These are phyloP conservation scores for Orbilia oligospora DNA, from an alignment of 2,329 filamentous ascomycete genomes.

Conservation along the genomic window DNA sequence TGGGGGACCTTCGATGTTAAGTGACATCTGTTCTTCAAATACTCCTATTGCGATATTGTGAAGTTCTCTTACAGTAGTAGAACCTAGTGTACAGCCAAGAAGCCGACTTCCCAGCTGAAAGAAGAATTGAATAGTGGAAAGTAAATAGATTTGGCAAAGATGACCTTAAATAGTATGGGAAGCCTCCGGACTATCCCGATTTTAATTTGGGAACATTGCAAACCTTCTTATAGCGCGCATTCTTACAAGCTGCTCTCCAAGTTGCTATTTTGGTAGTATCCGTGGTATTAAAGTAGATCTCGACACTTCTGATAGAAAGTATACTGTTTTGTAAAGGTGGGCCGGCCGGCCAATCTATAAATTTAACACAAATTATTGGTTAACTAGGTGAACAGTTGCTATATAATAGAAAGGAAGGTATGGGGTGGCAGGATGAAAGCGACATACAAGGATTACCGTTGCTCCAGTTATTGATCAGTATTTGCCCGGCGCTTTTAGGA, in stretches of 20 bases:
- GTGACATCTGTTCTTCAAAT: no score
- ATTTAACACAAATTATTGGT: not conserved
- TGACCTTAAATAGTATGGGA: no score
- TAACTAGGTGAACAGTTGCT: not conserved
- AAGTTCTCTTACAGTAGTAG: no score
- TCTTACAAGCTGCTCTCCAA: slow-evolving; percentile 39
- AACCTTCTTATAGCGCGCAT: slow-evolving; percentile 6
- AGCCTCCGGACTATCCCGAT: not conserved
- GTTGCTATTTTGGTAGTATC: slow-evolving; percentile 17
- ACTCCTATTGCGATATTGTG: no score
- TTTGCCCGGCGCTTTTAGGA: slow-evolving; percentile 12
- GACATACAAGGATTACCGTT: slow-evolving; percentile 53
- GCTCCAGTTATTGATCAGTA: slow-evolving; percentile 59
- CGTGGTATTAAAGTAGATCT: slow-evolving; percentile 51
- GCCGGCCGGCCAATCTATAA: slow-evolving; percentile 48
- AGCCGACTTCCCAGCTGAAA: no score
- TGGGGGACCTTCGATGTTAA: no score
- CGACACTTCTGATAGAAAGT: slow-evolving; percentile 36
- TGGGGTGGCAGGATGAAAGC: not conserved
- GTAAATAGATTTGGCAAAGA: no score
- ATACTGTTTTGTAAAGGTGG: slow-evolving; percentile 43
- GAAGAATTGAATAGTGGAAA: no score
- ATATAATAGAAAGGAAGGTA: not conserved
- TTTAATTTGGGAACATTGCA: slow-evolving; percentile 40
- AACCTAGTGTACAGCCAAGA: no score